A percentile compares a stretch with the other conserved stretches of the same genome.
phyloP scores from a whole-genome alignment of 116 monocot species.

The Phalaenopsis hybrid region DNA sequence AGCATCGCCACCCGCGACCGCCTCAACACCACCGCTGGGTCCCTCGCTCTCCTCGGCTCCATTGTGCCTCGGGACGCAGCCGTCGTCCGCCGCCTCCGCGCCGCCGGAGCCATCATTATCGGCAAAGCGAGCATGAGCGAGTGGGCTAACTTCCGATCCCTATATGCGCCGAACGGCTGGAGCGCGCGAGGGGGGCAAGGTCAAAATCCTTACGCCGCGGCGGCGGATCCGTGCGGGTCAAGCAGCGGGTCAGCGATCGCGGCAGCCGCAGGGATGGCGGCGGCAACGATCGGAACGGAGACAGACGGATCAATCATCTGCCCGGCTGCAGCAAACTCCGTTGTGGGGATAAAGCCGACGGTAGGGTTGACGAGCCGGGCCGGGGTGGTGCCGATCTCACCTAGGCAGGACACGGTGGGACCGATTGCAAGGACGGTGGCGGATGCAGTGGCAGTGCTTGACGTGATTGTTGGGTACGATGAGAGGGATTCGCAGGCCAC shows the following conservation, averaged over 20 bases:
- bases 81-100: neutral
- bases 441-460: conserved; percentile 58
- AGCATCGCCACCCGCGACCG: conserved; percentile 1
- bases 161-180: neutral
- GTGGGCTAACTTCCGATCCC: neutral
- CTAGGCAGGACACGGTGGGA: conserved; percentile 59
- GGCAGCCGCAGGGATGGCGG: neutral
- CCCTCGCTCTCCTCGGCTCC: neutral
- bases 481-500: conserved; percentile 40
- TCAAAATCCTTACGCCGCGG: neutral
- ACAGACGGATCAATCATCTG: conserved; percentile 77
- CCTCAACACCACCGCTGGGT: conserved; percentile 12
- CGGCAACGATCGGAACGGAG: conserved; percentile 57
- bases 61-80: neutral
- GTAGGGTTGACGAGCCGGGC: conserved; percentile 64
- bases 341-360: conserved; percentile 71
- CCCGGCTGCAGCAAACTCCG: conserved; percentile 39
- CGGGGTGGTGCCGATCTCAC: conserved; percentile 62
- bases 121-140: conserved; percentile 12
- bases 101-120: conserved; percentile 3
- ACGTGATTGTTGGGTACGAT: conserved; percentile 69
- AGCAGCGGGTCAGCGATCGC: conserved; percentile 5
- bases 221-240: neutral
- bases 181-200: conserved; percentile 2
- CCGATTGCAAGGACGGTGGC: conserved; percentile 59